A percentile compares a stretch with the other conserved stretches of the same genome.
Conservation (phyloP, 106 monocot species). For the Gastrodia elata region DNA sequence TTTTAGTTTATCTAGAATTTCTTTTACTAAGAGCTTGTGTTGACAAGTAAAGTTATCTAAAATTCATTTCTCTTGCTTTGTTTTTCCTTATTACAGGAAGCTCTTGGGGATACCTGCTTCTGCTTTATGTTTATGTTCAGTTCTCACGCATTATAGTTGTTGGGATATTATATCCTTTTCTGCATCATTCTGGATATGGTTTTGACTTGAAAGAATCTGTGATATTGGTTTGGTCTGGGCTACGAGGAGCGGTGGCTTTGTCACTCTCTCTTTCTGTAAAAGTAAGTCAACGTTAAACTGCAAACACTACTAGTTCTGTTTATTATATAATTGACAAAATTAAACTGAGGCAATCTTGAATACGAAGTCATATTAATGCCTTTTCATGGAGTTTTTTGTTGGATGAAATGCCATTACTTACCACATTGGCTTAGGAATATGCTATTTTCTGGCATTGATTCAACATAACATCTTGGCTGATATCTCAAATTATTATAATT, state of each 20-base stretch:
- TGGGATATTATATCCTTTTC: constrained; percentile 63
- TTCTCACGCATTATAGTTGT: constrained; percentile 78
- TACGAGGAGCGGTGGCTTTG: constrained; percentile 92
- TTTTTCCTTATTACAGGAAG: constrained; percentile 43
- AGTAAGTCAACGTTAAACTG: constrained; percentile 30
- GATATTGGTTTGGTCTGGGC: constrained; percentile 84
- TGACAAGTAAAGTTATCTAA: no score
- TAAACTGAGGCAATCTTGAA: background rate
- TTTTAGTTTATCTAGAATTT: no score
- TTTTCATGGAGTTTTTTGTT: background rate
- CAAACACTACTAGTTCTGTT: background rate
- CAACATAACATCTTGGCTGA: background rate
- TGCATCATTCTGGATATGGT: constrained; percentile 84
- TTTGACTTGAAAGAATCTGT: constrained; percentile 86
- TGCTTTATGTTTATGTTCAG: constrained; percentile 89
- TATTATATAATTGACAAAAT: background rate
- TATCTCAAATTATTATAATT: no score
- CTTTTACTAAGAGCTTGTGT: no score
- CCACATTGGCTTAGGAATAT: background rate
- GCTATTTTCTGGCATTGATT: background rate
- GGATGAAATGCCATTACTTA: background rate
- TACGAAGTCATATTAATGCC: background rate
- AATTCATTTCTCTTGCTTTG: background rate
- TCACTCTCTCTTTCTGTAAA: constrained; percentile 77
- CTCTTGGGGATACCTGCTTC: constrained; percentile 81